phyloP scores from a whole-genome alignment of 352 stramenopile species.

The Pythium folliculosum region DNA sequence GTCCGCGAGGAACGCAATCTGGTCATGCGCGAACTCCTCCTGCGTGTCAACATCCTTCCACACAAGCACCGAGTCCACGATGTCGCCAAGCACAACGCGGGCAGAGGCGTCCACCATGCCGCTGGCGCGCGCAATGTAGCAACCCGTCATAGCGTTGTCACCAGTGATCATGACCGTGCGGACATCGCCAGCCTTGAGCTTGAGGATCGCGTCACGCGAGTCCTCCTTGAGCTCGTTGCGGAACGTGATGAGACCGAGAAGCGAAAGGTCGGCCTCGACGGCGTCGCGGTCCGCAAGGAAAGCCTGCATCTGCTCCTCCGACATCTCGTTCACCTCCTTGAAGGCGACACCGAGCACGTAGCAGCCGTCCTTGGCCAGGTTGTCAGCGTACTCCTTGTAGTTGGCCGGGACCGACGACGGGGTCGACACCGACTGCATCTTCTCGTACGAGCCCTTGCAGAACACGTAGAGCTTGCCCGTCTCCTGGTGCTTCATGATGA shows the following conservation, averaged over 20 bases:
- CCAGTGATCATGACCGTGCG: conserved; percentile 88
- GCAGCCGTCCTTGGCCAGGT: conserved; percentile 75
- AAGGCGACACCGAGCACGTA: conserved; percentile 88
- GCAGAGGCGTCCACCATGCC: conserved; percentile 53
- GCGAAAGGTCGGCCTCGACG: conserved; percentile 70
- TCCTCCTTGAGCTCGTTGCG: conserved; percentile 89
- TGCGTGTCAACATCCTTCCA: conserved; percentile 61
- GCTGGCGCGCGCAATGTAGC: conserved; percentile 72
- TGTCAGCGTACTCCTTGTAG: conserved; percentile 63
- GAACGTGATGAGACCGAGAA: conserved; percentile 89
- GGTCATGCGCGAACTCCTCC: not conserved
- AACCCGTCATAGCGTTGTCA: conserved; percentile 81
- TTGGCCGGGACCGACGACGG: conserved; percentile 55
- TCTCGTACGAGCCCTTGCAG: conserved; percentile 91
- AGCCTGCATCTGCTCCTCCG: conserved; percentile 12
- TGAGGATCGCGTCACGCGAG: conserved; percentile 71
- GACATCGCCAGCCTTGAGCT: conserved; percentile 79
- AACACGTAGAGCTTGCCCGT: conserved; percentile 73
- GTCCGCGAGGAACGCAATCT: conserved; percentile 10
- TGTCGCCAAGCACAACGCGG: conserved; percentile 65
- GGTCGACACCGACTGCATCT: conserved; percentile 62
- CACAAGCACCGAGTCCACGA: conserved; percentile 50
- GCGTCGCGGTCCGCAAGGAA: conserved; percentile 51
- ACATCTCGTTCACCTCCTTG: conserved; percentile 43
- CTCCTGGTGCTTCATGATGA: conserved; percentile 72